phyloP scores from a whole-genome alignment of 345 rosid genomes.

The Eucalyptus virginea region DNA sequence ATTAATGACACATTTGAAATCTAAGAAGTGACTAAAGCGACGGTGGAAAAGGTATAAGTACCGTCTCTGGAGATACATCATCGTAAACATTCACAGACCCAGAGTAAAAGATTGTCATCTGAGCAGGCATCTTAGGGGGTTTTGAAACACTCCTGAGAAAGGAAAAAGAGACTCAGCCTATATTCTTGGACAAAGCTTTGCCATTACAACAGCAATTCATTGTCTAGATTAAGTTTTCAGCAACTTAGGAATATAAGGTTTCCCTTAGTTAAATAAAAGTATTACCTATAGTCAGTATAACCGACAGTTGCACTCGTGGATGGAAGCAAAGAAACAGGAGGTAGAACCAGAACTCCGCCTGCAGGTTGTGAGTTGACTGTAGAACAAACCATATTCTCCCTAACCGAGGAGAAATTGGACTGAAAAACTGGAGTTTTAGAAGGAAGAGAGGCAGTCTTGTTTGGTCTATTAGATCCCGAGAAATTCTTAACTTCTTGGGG shows the following conservation, averaged over 20 bases:
- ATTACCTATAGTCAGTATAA: conserved; percentile 27
- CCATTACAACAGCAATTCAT: not conserved
- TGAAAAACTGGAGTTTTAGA: conserved; percentile 28
- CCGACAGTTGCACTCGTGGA: conserved; percentile 10
- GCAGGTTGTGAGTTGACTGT: conserved; percentile 16
- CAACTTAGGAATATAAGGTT: not conserved
- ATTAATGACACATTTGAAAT: not conserved
- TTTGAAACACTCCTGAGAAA: conserved; percentile 21
- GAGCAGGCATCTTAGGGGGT: conserved; percentile 26
- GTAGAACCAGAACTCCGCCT: conserved; percentile 25
- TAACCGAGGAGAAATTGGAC: conserved; percentile 21
- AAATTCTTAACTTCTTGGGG: conserved; percentile 37
- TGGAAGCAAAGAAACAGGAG: conserved; percentile 22
- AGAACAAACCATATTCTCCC: conserved; percentile 14
- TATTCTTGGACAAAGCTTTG: not conserved
- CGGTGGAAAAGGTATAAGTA: not conserved
- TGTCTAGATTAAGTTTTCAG: not conserved
- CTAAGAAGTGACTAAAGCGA: not conserved
- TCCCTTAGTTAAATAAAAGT: not conserved
- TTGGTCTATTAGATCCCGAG: conserved; percentile 23
- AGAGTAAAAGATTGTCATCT: conserved; percentile 65
- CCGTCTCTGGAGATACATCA: conserved; percentile 69
- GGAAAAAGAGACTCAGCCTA: not conserved
- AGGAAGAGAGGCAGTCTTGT: conserved; percentile 28
- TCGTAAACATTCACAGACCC: conserved; percentile 61